Evolutionary conservation across 2,329 filamentous ascomycete species (phyloP).

Genomic region (Claviceps pazoutovae): DNA sequence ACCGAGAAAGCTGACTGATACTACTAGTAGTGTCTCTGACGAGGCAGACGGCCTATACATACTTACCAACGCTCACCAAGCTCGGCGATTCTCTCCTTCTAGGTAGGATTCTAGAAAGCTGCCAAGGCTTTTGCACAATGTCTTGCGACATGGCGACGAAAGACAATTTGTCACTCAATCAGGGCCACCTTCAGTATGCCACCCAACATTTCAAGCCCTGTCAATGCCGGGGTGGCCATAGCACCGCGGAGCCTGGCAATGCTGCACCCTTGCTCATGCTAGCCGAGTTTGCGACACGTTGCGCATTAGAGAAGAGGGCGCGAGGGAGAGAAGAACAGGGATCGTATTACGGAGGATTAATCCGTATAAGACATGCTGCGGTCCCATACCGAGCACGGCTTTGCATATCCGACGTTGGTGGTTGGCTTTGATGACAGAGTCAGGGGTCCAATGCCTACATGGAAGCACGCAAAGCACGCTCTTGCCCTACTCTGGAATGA

Average conservation of each 20-base stretch:
- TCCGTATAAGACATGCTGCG: slow-evolving; percentile 1
- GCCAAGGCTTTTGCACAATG: background rate
- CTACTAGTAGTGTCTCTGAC: background rate
- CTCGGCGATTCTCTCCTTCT: background rate
- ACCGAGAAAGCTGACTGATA: background rate
- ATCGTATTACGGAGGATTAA: background rate
- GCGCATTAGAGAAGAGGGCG: slow-evolving; percentile 2
- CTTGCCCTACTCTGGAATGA: background rate
- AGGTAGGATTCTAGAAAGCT: background rate
- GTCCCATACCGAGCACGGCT: background rate
- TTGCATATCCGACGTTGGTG: background rate
- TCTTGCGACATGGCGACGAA: slow-evolving; percentile 3
- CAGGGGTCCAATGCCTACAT: background rate
- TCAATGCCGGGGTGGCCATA: slow-evolving; percentile 8
- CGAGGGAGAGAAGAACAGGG: background rate
- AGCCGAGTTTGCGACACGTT: slow-evolving; percentile 3
- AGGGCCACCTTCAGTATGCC: slow-evolving; percentile 7
- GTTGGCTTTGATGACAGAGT: slow-evolving; percentile 1
- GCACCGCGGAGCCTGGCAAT: slow-evolving; percentile 10
- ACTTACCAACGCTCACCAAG: background rate
- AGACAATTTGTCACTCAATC: slow-evolving; percentile 5
- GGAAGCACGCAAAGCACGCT: background rate
- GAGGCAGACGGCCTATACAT: background rate
- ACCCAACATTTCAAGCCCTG: slow-evolving; percentile 9
- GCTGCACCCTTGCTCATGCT: slow-evolving; percentile 9